Conservation (phyloP, 2,329 filamentous ascomycete genomes). For the Arthrinium puccinioides region DNA sequence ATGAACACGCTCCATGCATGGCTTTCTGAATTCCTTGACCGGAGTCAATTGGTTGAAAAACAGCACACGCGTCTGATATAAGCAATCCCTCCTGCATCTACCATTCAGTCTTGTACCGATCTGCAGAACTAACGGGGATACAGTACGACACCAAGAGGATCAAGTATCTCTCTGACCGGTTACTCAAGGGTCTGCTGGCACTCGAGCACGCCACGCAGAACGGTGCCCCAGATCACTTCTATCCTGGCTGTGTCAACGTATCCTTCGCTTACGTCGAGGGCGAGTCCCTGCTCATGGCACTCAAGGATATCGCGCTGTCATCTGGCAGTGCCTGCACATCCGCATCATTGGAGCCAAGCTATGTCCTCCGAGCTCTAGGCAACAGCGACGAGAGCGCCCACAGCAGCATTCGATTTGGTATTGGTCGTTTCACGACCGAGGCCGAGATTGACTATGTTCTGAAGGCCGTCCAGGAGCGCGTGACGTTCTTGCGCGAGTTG, state of each 20-base stretch:
- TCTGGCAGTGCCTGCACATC: conserved; percentile 97
- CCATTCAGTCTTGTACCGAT: no score
- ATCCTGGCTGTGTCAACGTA: conserved; percentile 95
- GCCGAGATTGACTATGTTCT: conserved; percentile 95
- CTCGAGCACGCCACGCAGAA: conserved; percentile 93
- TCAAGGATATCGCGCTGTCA: conserved; percentile 95
- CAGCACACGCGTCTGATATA: conserved; percentile 61
- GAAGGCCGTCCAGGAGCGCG: conserved; percentile 84
- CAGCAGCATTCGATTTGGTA: conserved; percentile 95
- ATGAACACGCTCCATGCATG: conserved; percentile 91
- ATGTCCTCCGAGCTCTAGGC: conserved; percentile 87
- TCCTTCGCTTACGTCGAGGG: conserved; percentile 98
- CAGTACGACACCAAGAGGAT: conserved; percentile 92
- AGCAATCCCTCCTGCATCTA: conserved; percentile 4
- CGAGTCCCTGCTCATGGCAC: conserved; percentile 93
- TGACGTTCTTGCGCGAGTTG: conserved; percentile 87
- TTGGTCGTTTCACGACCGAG: conserved; percentile 93
- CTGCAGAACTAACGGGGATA: conserved; percentile 13
- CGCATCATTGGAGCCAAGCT: conserved; percentile 91
- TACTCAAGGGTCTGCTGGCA: conserved; percentile 73
- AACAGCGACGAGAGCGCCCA: conserved; percentile 97
- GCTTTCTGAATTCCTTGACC: conserved; percentile 75
- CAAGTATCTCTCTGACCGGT: conserved; percentile 71
- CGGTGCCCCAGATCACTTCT: conserved; percentile 74
- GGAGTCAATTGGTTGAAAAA: conserved; percentile 50